Evolutionary conservation across 139 green algal species (phyloP).

Genomic region (Auxenochlorella pyrenoidosa): DNA sequence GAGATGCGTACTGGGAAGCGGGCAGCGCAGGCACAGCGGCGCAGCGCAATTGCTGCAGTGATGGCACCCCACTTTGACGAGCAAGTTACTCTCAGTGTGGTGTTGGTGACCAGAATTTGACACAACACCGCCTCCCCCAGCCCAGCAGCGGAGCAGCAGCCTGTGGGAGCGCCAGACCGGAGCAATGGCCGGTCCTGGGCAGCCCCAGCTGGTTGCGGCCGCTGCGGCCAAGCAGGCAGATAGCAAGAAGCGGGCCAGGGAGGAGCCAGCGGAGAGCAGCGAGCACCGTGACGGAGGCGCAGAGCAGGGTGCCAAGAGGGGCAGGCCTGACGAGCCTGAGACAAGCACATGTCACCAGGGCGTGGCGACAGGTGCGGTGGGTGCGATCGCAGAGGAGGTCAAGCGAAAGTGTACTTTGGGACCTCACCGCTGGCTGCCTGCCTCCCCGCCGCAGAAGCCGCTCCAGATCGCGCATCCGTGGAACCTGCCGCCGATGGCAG

Average conservation of each 20-base stretch:
- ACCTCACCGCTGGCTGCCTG: not conserved
- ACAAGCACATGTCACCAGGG: not conserved
- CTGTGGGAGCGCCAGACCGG: too few species aligned
- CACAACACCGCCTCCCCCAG: too few species aligned
- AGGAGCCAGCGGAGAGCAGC: conserved; percentile 2
- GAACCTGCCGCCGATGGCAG: not conserved
- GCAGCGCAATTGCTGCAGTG: too few species aligned
- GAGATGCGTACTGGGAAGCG: too few species aligned
- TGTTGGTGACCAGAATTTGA: too few species aligned
- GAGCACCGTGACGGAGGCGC: not conserved
- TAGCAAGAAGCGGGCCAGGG: not conserved
- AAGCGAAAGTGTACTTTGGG: not conserved
- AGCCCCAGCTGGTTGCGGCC: not conserved
- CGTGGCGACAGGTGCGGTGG: not conserved
- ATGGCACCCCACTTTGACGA: too few species aligned
- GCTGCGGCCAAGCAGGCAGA: not conserved
- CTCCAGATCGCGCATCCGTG: not conserved
- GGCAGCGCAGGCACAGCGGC: too few species aligned
- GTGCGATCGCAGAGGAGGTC: not conserved
- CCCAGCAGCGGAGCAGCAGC: too few species aligned
- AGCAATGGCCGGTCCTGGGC: not conserved
- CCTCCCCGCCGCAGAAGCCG: not conserved
- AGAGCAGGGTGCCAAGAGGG: not conserved
- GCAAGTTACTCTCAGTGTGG: too few species aligned
- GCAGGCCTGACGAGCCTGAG: not conserved